A percentile compares a stretch with the other conserved stretches of the same genome.
These are phyloP conservation scores for Leccinellum luteum DNA, from an alignment of 768 basidiomycete genomes.

Conservation along the genomic window DNA sequence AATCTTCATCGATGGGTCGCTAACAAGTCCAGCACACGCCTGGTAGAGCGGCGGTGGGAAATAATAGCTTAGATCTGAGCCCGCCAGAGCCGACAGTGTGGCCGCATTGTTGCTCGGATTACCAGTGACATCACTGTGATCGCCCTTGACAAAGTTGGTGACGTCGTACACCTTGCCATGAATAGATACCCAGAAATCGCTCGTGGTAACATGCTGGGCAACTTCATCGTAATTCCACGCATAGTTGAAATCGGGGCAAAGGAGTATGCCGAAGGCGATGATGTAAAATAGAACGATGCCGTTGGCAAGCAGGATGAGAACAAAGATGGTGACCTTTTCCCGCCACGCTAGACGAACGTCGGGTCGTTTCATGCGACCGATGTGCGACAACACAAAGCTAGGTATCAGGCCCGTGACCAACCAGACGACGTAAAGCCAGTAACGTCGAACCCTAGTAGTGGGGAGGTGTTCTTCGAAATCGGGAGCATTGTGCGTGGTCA, in stretches of 20 bases:
- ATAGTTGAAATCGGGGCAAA: conserved; percentile 61
- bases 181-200: conserved; percentile 63
- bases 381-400: conserved; percentile 41
- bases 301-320: conserved; percentile 55
- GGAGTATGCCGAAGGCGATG: conserved; percentile 56
- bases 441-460: conserved; percentile 50
- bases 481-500: conserved; percentile 43
- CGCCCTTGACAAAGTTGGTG: conserved; percentile 53
- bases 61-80: conserved; percentile 60
- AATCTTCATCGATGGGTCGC: conserved; percentile 39
- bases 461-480: conserved; percentile 54
- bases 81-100: conserved; percentile 53
- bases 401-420: conserved; percentile 56
- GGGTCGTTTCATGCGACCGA: conserved; percentile 67
- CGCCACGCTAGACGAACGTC: conserved; percentile 69
- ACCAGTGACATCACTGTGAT: conserved; percentile 61
- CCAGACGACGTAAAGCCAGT: conserved; percentile 60
- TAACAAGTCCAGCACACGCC: conserved; percentile 61
- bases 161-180: conserved; percentile 62
- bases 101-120: conserved; percentile 47
- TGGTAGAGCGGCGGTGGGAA: conserved; percentile 58
- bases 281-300: conserved; percentile 62
- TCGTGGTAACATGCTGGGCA: conserved; percentile 44
- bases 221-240: conserved; percentile 56
- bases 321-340: conserved; percentile 65